Conservation (phyloP, 345 rosid species). For the Populus alba region DNA sequence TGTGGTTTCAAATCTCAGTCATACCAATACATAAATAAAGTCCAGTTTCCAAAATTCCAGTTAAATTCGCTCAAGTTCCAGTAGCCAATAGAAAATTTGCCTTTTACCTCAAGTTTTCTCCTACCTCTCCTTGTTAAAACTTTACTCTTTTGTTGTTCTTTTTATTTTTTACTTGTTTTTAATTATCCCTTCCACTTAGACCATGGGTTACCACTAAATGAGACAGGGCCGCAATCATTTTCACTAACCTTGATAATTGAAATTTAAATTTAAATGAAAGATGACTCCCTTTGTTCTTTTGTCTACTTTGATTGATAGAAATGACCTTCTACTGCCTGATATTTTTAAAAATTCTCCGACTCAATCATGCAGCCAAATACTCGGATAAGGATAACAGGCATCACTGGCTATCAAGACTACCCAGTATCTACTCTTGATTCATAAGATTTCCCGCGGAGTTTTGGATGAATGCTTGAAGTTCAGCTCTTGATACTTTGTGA, state of each 20-base stretch:
- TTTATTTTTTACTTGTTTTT: background rate
- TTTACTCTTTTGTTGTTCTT: background rate
- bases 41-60: background rate
- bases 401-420: conserved; percentile 74
- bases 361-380: conserved; percentile 74
- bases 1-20: background rate
- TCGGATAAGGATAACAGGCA: conserved; percentile 73
- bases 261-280: conserved; percentile 1
- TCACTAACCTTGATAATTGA: background rate
- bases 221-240: background rate
- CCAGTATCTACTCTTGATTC: conserved; percentile 57
- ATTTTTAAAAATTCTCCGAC: background rate
- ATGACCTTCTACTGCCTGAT: background rate
- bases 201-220: background rate
- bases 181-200: background rate
- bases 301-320: background rate
- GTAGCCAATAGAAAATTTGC: background rate
- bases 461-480: background rate
- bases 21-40: background rate
- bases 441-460: background rate
- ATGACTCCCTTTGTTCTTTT: background rate
- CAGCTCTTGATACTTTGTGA: background rate
- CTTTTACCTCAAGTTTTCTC: background rate
- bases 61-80: background rate
- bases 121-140: background rate